Evolutionary conservation across 2,329 filamentous ascomycete species (phyloP).

Genomic region (Ophiocordyceps camponoti-leonardi): DNA sequence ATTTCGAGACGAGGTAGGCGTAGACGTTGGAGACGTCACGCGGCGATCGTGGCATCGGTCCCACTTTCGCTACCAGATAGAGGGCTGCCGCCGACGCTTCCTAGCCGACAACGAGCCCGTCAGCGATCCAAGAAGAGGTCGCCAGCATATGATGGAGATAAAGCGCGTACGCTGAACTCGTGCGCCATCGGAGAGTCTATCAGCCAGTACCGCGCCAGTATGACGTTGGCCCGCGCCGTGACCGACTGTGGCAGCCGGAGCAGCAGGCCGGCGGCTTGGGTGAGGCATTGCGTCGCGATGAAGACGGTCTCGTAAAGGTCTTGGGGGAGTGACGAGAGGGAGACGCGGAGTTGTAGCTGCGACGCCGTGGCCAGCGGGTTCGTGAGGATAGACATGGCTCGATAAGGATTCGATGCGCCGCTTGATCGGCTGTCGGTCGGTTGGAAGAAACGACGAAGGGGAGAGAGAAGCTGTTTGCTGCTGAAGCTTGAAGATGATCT

Average conservation of each 20-base stretch:
- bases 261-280: constrained; percentile 64
- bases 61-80: constrained; percentile 71
- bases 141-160: too few relatives aligned
- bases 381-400: constrained; percentile 39
- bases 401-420: too few relatives aligned
- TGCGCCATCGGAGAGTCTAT: constrained; percentile 34
- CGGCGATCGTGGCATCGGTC: constrained; percentile 56
- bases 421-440: too few relatives aligned
- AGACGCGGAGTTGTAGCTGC: constrained; percentile 43
- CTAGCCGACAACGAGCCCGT: constrained; percentile 20
- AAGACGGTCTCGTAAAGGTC: constrained; percentile 58
- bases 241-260: constrained; percentile 72
- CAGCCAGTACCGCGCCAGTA: constrained; percentile 70
- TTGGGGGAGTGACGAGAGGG: constrained; percentile 40
- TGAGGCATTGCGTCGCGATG: constrained; percentile 54
- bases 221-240: constrained; percentile 68
- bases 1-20: constrained; percentile 53
- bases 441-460: neutral
- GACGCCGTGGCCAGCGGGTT: constrained; percentile 58
- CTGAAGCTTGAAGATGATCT: neutral
- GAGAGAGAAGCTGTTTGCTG: neutral
- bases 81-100: constrained; percentile 67
- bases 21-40: constrained; percentile 76
- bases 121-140: neutral
- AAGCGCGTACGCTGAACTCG: constrained; percentile 33